Evolutionary conservation across 331 rosid species (phyloP).

Genomic region (Pyrus hybrid): DNA sequence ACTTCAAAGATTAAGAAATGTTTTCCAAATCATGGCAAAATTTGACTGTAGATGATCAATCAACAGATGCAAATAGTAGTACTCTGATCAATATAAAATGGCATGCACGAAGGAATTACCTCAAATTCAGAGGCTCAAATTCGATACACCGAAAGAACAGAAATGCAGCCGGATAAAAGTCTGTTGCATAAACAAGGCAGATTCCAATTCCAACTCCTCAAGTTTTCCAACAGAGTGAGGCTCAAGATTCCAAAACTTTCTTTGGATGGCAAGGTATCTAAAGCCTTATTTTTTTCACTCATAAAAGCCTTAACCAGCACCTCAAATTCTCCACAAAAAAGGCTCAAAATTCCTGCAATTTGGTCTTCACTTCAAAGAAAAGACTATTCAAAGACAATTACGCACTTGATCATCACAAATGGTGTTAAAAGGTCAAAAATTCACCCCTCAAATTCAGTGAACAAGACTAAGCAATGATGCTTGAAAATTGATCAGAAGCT

Average conservation of each 20-base stretch:
- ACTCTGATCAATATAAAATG: slow-evolving; percentile 1
- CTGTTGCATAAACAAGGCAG: slow-evolving; percentile 7
- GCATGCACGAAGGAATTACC: slow-evolving; percentile 28
- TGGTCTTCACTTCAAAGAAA: slow-evolving; percentile 24
- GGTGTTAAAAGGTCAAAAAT: slow-evolving; percentile 19
- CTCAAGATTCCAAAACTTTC: slow-evolving; percentile 32
- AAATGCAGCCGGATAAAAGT: slow-evolving; percentile 31
- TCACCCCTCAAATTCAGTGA: neutral
- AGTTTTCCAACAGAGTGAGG: slow-evolving; percentile 28
- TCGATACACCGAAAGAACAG: slow-evolving; percentile 11
- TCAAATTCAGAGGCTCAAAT: slow-evolving; percentile 15
- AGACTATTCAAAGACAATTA: slow-evolving; percentile 8
- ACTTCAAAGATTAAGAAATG: neutral
- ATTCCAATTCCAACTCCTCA: slow-evolving; percentile 31
- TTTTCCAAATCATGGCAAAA: neutral
- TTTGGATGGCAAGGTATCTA: slow-evolving; percentile 62
- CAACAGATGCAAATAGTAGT: neutral
- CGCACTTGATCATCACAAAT: slow-evolving; percentile 18
- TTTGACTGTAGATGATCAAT: neutral
- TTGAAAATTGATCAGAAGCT: slow-evolving; percentile 20
- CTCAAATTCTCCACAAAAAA: slow-evolving; percentile 25
- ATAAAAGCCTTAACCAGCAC: slow-evolving; percentile 21
- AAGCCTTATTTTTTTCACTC: slow-evolving; percentile 28
- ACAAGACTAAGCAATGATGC: neutral
- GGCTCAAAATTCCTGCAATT: slow-evolving; percentile 16